phyloP scores from a whole-genome alignment of 2,329 filamentous ascomycete genomes.

The Colletotrichum orchidophilum region DNA sequence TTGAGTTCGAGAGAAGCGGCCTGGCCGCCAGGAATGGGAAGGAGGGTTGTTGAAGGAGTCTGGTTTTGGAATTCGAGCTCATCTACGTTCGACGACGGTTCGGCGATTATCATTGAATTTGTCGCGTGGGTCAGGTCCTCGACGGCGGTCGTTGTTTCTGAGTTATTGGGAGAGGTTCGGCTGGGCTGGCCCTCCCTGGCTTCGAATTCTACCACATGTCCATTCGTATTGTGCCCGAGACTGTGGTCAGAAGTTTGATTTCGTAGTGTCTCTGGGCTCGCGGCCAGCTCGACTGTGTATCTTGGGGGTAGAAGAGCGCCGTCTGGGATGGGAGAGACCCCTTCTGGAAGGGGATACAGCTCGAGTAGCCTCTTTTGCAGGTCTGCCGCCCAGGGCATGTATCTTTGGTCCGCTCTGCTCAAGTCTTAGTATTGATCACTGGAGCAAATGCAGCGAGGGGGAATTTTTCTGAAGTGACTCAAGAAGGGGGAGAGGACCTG shows the following conservation, averaged over 20 bases:
- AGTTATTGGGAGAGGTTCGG: background rate
- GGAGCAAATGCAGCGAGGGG: too few relatives aligned
- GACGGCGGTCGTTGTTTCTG: background rate
- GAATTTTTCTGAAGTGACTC: background rate
- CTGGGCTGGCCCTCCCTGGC: background rate
- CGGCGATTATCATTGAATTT: background rate
- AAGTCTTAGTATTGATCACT: constrained; percentile 6
- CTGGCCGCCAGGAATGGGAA: constrained; percentile 68
- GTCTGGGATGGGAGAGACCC: constrained; percentile 75
- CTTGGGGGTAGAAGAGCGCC: constrained; percentile 80
- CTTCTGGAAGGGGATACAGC: constrained; percentile 74
- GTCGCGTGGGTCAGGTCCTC: constrained; percentile 3
- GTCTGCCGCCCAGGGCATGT: constrained; percentile 78
- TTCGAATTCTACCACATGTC: background rate
- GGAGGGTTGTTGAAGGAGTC: constrained; percentile 39
- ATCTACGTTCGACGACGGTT: background rate
- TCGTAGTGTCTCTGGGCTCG: constrained; percentile 34
- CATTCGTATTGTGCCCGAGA: background rate
- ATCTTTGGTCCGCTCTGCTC: constrained; percentile 80
- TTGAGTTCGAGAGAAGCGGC: constrained; percentile 72
- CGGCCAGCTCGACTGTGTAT: constrained; percentile 65
- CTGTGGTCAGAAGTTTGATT: background rate
- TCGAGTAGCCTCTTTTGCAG: constrained; percentile 74
- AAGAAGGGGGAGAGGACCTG: background rate
- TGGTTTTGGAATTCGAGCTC: background rate